Conservation (phyloP, 1,284 basidiomycete species). For the Puccinia coronata region DNA sequence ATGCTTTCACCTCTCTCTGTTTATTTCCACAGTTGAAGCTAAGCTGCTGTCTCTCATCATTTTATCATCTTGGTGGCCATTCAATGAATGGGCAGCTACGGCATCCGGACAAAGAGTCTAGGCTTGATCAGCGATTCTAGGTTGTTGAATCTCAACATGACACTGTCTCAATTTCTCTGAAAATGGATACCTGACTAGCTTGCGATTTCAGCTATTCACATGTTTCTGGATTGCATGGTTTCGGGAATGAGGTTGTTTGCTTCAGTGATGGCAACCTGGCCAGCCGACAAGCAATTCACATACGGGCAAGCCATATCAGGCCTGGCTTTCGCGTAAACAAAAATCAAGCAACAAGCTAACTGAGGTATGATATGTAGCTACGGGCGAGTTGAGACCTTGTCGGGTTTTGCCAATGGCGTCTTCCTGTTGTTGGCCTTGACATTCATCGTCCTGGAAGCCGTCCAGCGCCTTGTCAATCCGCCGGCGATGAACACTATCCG, state of each 20-base stretch:
- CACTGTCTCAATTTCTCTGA: conserved; percentile 7
- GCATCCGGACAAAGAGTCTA: conserved; percentile 95
- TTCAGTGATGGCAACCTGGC: conserved; percentile 97
- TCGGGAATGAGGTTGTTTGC: conserved; percentile 94
- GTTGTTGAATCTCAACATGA: conserved; percentile 54
- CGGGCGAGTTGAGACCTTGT: conserved; percentile 96
- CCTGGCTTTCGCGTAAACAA: background rate
- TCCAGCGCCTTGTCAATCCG: conserved; percentile 91
- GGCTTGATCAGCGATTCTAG: conserved; percentile 94
- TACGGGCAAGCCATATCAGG: conserved; percentile 70
- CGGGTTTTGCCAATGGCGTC: conserved; percentile 96
- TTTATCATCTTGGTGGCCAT: too few species aligned
- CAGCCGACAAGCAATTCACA: conserved; percentile 88
- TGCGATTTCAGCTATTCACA: conserved; percentile 80
- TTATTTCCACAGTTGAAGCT: background rate
- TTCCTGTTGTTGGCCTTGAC: conserved; percentile 94
- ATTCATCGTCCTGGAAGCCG: conserved; percentile 97
- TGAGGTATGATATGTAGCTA: conserved; percentile 67
- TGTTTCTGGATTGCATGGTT: conserved; percentile 99
- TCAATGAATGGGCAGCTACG: conserved; percentile 73
- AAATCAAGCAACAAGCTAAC: too few species aligned
- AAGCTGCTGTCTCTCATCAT: background rate
- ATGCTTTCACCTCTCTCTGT: conserved; percentile 44
- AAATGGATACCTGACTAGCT: background rate
- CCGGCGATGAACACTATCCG: conserved; percentile 98